Evolutionary conservation across 139 green algal species (phyloP), one percentile per base, ranked within the genome.

Genomic region (Tetradesmus obliquus): DNA sequence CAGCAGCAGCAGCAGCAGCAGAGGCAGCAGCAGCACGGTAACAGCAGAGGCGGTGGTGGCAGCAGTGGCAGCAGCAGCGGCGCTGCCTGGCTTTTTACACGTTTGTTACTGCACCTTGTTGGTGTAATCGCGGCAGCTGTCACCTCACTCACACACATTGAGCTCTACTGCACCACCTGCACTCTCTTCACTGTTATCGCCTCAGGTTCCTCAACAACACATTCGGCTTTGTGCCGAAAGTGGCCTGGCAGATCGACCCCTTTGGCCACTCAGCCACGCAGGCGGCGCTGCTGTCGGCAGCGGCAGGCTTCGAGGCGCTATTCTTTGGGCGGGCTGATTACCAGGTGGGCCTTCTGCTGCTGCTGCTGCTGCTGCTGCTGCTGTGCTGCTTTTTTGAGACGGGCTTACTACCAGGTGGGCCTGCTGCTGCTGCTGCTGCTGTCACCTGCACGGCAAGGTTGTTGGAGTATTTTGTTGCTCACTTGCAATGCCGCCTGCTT

Each of bases 221-320:
- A 0, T 97, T 98, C 92, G 93, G 91, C n/a, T 71, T 90, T 19
- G 60, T 87, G 5, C 97, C 97, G 0, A 89, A 55, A 0, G 89
- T 99, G 1, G 96, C 93, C 0, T 99, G 97, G 97, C 97, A 99
- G 93, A 94, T 99, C 55, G 97, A 99, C 91, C 97, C 97, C 13
- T 99, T 99, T 93, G 97, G 97, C 17, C 97, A 99, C 92, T 98
- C 97, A 4, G 84, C 94, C 54, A 97, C 96, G 0, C 97, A 99
- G 69, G 97, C 96, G 51, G 93, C 92, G 9, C 95, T 99, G n/a
- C 89, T 99, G 76, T 92, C 94, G 0, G 95, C 93, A 55, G 87
- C 92, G 32, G 91, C 95, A 4, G 97, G 97, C 66, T 97, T 97
- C 88, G 96, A 99, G 51, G 97, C 93, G 10, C 86, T 98, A 4